Evolutionary conservation across 352 stramenopile species (phyloP).

Genomic region (Paralagenidium karlingii): DNA sequence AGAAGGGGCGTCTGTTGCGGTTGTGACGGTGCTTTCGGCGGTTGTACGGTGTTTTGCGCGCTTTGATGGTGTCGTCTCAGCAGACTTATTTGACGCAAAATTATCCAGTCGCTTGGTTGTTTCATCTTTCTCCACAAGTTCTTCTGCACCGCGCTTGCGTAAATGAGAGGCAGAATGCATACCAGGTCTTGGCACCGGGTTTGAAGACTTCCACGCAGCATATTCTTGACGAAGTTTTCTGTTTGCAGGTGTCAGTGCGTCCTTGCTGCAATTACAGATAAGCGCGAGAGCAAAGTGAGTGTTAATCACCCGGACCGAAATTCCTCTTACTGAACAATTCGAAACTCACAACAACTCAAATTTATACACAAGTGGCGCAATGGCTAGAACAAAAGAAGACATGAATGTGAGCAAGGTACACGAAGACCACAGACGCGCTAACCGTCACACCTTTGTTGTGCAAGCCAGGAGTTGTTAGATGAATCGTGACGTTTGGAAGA

Average conservation of each 20-base stretch:
- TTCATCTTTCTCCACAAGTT: too few species aligned
- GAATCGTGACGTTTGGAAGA: slow-evolving; percentile 30
- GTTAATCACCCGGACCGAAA: background rate
- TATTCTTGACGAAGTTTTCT: background rate
- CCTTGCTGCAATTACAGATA: background rate
- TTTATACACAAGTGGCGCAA: slow-evolving; percentile 36
- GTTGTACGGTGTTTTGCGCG: background rate
- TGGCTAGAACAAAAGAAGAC: slow-evolving; percentile 8
- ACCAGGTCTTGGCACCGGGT: background rate
- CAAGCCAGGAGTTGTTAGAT: slow-evolving; percentile 55
- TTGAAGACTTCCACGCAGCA: background rate
- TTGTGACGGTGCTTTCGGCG: background rate
- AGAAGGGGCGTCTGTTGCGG: too few species aligned
- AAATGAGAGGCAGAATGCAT: background rate
- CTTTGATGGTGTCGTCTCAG: slow-evolving; percentile 1
- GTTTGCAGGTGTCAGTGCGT: background rate
- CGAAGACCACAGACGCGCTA: background rate
- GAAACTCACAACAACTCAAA: slow-evolving; percentile 50
- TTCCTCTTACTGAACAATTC: background rate
- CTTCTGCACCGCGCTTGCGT: too few species aligned
- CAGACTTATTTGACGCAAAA: too few species aligned
- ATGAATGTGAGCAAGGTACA: background rate
- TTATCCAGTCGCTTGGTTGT: too few species aligned
- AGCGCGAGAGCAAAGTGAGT: background rate
- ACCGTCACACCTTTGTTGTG: slow-evolving; percentile 9